Base-by-base conservation (phyloP, 805 yeast genomes). In the Metschnikowia gelsemii region DNA sequence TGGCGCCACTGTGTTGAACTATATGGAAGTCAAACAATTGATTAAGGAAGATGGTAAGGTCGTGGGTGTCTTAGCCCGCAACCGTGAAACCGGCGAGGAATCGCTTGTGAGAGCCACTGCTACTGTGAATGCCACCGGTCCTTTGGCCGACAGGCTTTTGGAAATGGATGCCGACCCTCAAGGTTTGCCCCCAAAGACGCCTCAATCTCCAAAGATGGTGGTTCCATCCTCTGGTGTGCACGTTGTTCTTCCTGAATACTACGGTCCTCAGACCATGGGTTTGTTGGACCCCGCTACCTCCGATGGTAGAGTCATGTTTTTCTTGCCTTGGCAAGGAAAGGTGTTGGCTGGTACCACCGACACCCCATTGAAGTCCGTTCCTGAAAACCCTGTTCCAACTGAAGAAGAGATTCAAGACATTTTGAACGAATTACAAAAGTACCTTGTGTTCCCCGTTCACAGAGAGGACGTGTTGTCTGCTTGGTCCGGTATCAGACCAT, bases 251-350 rank as follows among this genome's bases (percentile, higher is more conserved):
- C 98, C 98, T 18, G 95, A 90, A 52, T 90, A 78, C 73, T 90
- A 87, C 68, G 84, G 95, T 64, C 95, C 97, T 39, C 76, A 77
- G 59, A 81, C 81, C 50, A 78, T 87, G 76, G 98, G 98, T 49
- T 73, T 90, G 49, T 74, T 90, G 45, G 97, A 90, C 66, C 96
- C 96, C 34, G 77, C 87, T 33, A 90, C 98, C 35, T 73, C 91
- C 24, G 98, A 90, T 62, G 97, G 97, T 43, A 81, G 98, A 66
- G 97, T 90, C 39, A 86, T 91, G 85, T 90, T 90, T 70, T 90
- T 91, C 73, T 73, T 90, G 63, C 98, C 98, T 54, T 90, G 97
- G 97, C 96, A 89, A 72, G 96, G 96, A 5, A 86, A 89, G 63
- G 95, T 90, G 24, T 74, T 90, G 51, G 96, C 96, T 44, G 98